Evolutionary conservation across 352 stramenopile species (phyloP).

Genomic region (Elongisporangium undulatum): DNA sequence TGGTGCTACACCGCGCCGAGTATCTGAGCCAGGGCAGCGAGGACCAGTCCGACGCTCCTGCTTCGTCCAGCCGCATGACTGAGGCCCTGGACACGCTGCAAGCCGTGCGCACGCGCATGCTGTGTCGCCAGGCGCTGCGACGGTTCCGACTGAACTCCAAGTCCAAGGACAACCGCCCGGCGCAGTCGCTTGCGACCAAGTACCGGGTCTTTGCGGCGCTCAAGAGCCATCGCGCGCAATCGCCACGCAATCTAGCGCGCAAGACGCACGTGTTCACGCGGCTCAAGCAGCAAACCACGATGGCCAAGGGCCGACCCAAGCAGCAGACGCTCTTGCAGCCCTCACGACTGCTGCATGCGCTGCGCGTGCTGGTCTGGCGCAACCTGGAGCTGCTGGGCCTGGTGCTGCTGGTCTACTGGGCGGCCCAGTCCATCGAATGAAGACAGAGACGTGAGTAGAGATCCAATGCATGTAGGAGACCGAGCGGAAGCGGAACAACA

Average conservation of each 20-base stretch:
- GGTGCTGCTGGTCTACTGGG: conserved; percentile 7
- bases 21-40: conserved; percentile 30
- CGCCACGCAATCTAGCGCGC: conserved; percentile 18
- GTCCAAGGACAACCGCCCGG: conserved; percentile 7
- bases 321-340: neutral
- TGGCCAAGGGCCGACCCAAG: neutral
- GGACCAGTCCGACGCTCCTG: conserved; percentile 7
- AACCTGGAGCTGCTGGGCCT: conserved; percentile 18
- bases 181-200: conserved; percentile 21
- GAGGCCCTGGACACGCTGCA: conserved; percentile 2
- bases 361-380: conserved; percentile 8
- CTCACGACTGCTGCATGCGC: neutral
- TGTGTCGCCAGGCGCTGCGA: conserved; percentile 23
- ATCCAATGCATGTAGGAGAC: too few species aligned
- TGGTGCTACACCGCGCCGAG: conserved; percentile 46
- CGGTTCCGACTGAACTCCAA: neutral
- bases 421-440: neutral
- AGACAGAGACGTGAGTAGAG: neutral
- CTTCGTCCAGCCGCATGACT: neutral
- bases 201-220: conserved; percentile 40
- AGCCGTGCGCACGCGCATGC: conserved; percentile 7
- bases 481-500: neutral
- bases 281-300: conserved; percentile 20
- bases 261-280: conserved; percentile 43
- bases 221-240: conserved; percentile 26